A percentile compares a stretch with the other conserved stretches of the same genome.
phyloP scores from a whole-genome alignment of 768 basidiomycete genomes.

The Saitozyma podzolica region DNA sequence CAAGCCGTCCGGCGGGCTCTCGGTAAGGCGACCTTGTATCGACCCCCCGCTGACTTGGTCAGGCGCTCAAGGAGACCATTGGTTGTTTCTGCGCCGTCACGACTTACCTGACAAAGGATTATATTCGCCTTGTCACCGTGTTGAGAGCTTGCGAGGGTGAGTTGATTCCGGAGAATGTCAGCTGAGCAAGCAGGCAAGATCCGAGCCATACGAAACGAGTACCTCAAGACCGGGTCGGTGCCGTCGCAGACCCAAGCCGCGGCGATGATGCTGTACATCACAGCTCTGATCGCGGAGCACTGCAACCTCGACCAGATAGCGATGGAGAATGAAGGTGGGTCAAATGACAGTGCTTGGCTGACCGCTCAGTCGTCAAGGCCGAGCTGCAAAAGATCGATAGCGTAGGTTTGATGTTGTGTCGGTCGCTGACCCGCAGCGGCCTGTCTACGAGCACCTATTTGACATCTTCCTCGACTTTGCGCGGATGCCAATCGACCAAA shows the following conservation, averaged over 20 bases:
- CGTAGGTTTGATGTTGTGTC: conserved; percentile 6
- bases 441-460: conserved; percentile 83
- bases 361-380: conserved; percentile 52
- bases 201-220: conserved; percentile 66
- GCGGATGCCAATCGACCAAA: conserved; percentile 62
- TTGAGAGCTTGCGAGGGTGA: conserved; percentile 81
- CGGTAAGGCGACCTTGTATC: conserved; percentile 11
- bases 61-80: conserved; percentile 88
- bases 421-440: conserved; percentile 46
- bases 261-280: conserved; percentile 73
- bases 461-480: conserved; percentile 69
- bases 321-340: conserved; percentile 63
- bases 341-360: background rate
- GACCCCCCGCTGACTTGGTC: background rate
- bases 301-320: conserved; percentile 82
- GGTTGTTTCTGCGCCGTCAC: conserved; percentile 88
- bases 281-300: conserved; percentile 80
- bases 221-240: conserved; percentile 35
- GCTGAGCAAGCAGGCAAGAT: conserved; percentile 18
- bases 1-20: conserved; percentile 63
- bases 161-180: conserved; percentile 21
- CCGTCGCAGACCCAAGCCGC: conserved; percentile 27
- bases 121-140: conserved; percentile 69
- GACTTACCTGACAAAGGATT: conserved; percentile 83
- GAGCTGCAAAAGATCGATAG: conserved; percentile 65